Conservation (phyloP, 805 yeast genomes). For the Ogataea polymorpha region DNA sequence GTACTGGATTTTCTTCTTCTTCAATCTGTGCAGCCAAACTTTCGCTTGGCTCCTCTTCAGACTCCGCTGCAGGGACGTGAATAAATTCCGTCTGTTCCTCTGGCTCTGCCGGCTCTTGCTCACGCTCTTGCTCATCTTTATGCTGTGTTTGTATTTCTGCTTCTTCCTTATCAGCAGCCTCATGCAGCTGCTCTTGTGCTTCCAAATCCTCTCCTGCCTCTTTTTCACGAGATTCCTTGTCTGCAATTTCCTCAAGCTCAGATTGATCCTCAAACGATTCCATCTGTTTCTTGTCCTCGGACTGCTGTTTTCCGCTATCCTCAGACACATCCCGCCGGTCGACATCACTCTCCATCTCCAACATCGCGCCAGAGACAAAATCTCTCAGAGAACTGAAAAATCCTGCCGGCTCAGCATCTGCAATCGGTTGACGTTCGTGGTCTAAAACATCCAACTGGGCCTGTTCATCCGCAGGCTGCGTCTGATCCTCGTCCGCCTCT, state of each 20-base stretch:
- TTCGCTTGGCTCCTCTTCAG: not conserved
- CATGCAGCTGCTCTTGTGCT: not conserved
- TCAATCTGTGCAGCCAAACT: not conserved
- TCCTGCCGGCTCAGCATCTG: not conserved
- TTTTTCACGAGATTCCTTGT: not conserved
- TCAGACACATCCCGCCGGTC: not conserved
- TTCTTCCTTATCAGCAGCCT: not conserved
- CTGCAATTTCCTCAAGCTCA: no score
- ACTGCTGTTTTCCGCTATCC: not conserved
- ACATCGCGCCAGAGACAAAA: slow-evolving; percentile 14
- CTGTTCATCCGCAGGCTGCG: no score
- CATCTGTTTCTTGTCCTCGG: not conserved
- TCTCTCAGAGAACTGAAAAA: slow-evolving; percentile 4
- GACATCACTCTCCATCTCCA: slow-evolving; percentile 10
- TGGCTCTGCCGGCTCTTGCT: not conserved
- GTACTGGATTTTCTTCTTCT: not conserved
- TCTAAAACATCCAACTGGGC: no score
- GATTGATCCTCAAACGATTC: not conserved
- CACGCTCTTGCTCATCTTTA: no score
- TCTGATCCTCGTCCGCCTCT: not conserved
- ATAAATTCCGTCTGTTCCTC: not conserved
- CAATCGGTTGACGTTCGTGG: not conserved
- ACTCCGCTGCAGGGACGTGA: not conserved
- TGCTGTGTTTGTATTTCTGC: no score
- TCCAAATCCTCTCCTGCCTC: not conserved